Conservation (phyloP, 2,329 filamentous ascomycete species). For the Hirsutella thompsonii region DNA sequence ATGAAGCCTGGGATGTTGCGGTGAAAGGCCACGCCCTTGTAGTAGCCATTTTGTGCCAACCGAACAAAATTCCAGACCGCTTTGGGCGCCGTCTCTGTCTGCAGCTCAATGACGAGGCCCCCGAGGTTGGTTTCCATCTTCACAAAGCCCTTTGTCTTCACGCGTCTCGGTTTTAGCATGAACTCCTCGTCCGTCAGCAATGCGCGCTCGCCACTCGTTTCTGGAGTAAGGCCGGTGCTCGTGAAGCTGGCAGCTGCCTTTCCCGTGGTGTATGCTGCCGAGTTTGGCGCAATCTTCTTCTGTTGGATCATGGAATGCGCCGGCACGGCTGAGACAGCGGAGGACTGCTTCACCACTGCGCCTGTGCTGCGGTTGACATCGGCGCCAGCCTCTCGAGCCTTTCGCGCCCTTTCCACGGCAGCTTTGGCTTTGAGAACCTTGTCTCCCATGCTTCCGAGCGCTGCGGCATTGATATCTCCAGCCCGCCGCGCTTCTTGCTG, state of each 20-base stretch:
- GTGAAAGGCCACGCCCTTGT: conserved; percentile 74
- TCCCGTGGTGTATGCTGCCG: conserved; percentile 81
- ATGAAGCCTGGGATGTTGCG: conserved; percentile 94
- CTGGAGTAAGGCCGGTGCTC: conserved; percentile 82
- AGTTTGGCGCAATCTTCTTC: conserved; percentile 61
- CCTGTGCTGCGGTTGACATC: conserved; percentile 42
- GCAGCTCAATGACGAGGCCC: conserved; percentile 75
- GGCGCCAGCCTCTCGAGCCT: conserved; percentile 50
- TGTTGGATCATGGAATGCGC: conserved; percentile 33
- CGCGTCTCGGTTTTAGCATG: conserved; percentile 80
- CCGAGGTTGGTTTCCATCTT: conserved; percentile 80
- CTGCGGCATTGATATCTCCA: conserved; percentile 63
- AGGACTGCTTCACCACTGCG: conserved; percentile 23
- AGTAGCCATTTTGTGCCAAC: conserved; percentile 81
- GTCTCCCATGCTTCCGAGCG: conserved; percentile 62
- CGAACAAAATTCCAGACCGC: conserved; percentile 96
- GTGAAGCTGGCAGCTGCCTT: conserved; percentile 89
- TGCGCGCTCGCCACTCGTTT: conserved; percentile 78
- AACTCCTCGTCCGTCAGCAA: conserved; percentile 89
- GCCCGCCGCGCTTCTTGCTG: conserved; percentile 55
- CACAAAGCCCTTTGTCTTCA: conserved; percentile 85
- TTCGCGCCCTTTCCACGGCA: conserved; percentile 80
- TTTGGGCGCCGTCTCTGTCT: conserved; percentile 80
- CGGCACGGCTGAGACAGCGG: conserved; percentile 8
- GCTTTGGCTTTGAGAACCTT: conserved; percentile 89